Percentiles rank a stretch among this genome's conserved stretches.
Evolutionary conservation across 257 asterid species (phyloP).

Genomic region (Handroanthus guayacan): DNA sequence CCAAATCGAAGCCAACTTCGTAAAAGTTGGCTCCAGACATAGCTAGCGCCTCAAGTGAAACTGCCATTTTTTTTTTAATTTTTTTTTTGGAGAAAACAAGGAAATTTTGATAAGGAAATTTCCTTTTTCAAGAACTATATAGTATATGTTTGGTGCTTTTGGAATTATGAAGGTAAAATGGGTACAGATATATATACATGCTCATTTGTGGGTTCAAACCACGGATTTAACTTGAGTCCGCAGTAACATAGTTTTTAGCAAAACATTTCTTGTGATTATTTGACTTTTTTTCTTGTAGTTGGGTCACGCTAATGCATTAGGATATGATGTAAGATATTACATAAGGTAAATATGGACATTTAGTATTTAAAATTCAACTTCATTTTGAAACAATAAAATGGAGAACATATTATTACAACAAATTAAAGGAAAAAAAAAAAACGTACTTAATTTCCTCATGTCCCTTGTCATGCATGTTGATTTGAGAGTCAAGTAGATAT

Average conservation of each 20-base stretch:
- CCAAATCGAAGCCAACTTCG: slow-evolving; percentile 36
- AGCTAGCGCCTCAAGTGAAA: slow-evolving; percentile 62
- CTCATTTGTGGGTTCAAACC: no score
- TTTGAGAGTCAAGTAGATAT: no score
- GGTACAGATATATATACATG: background rate
- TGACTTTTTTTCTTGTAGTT: background rate
- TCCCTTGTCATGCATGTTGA: no score
- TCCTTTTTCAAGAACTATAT: no score
- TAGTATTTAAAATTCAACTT: background rate
- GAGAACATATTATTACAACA: no score
- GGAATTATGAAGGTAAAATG: no score
- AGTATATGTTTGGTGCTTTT: no score
- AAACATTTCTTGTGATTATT: slow-evolving; percentile 37
- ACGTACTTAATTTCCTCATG: no score
- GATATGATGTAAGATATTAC: background rate
- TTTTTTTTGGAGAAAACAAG: no score
- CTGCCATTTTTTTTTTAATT: slow-evolving; percentile 24
- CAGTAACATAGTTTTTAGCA: background rate
- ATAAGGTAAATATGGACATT: background rate
- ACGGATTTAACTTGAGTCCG: background rate
- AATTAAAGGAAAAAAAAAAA: no score
- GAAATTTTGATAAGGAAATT: background rate
- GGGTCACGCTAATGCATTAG: background rate
- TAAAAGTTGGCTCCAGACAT: slow-evolving; percentile 51
- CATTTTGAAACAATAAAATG: background rate